Conservation (phyloP, 2,329 filamentous ascomycete genomes). For the Cladosporium sp. region DNA sequence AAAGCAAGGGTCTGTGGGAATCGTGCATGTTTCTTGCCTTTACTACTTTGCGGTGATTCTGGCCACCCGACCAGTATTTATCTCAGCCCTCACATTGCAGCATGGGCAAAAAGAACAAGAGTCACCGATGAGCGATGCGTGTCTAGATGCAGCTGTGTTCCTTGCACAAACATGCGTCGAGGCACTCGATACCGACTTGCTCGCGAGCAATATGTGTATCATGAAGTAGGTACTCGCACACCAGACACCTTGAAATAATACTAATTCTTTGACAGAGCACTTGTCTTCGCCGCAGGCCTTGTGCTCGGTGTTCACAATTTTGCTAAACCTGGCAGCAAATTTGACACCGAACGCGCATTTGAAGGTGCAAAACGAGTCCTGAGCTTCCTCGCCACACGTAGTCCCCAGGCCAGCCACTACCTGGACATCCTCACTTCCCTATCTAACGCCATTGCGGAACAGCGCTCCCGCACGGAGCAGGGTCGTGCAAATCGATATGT, state of each 20-base stretch:
- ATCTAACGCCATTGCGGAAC: conserved; percentile 27
- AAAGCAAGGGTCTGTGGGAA: conserved; percentile 26
- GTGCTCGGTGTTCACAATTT: conserved; percentile 61
- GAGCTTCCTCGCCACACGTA: conserved; percentile 50
- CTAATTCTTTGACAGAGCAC: conserved; percentile 31
- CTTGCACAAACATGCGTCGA: conserved; percentile 58
- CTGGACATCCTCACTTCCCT: conserved; percentile 53
- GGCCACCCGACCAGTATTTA: conserved; percentile 58
- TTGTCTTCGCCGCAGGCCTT: conserved; percentile 59
- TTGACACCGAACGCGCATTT: conserved; percentile 54
- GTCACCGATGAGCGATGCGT: conserved; percentile 51
- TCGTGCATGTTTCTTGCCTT: conserved; percentile 57
- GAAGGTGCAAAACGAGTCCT: conserved; percentile 54
- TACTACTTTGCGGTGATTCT: conserved; percentile 63
- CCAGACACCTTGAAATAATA: too few relatives aligned
- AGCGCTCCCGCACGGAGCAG: conserved; percentile 5
- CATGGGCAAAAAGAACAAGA: neutral
- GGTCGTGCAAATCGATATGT: conserved; percentile 13
- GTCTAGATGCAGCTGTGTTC: conserved; percentile 58
- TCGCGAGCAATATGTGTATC: conserved; percentile 61
- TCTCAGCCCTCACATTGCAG: conserved; percentile 48
- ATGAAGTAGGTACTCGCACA: conserved; percentile 46
- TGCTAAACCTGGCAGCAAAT: conserved; percentile 49
- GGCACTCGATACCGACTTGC: conserved; percentile 46
- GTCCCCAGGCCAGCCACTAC: conserved; percentile 61